Percentiles rank a stretch among this genome's conserved stretches.
Conservation (phyloP, 441 rosid genomes). For the Croton setiger region DNA sequence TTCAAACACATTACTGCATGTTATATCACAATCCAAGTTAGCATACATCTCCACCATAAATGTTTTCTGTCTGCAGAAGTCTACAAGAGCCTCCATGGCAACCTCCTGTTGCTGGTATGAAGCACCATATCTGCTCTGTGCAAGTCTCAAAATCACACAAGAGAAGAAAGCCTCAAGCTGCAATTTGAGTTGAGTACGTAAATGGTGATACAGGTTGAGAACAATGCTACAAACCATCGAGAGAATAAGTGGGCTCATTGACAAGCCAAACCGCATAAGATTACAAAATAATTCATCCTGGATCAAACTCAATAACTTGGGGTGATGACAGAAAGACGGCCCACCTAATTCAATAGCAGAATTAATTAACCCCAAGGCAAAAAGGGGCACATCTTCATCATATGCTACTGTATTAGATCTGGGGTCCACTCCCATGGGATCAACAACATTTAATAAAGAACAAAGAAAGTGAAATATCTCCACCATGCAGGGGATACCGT, state of each 20-base stretch:
- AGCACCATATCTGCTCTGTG: slow-evolving; percentile 78
- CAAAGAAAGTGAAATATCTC: slow-evolving; percentile 89
- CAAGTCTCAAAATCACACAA: slow-evolving; percentile 78
- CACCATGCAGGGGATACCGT: slow-evolving; percentile 90
- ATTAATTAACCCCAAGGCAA: slow-evolving; percentile 86
- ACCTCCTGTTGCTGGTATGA: slow-evolving; percentile 92
- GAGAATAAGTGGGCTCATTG: slow-evolving; percentile 88
- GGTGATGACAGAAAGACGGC: slow-evolving; percentile 55
- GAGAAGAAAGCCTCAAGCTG: slow-evolving; percentile 97
- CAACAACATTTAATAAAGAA: slow-evolving; percentile 67
- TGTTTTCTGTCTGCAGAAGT: slow-evolving; percentile 78
- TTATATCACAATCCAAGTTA: slow-evolving; percentile 89
- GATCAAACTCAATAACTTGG: slow-evolving; percentile 60
- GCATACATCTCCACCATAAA: slow-evolving; percentile 87
- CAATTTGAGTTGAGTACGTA: slow-evolving; percentile 73
- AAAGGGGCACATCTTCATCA: slow-evolving; percentile 98
- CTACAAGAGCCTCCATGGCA: slow-evolving; percentile 93
- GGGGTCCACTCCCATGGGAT: slow-evolving; percentile 54
- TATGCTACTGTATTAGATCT: slow-evolving; percentile 69
- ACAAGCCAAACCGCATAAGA: slow-evolving; percentile 90
- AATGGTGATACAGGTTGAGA: slow-evolving; percentile 79
- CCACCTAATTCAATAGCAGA: slow-evolving; percentile 88
- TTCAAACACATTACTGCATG: slow-evolving; percentile 81
- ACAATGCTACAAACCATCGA: slow-evolving; percentile 86
- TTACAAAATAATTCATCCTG: slow-evolving; percentile 79